phyloP scores from a whole-genome alignment of 2,329 filamentous ascomycete species.

The Paecilomyces variotii region DNA sequence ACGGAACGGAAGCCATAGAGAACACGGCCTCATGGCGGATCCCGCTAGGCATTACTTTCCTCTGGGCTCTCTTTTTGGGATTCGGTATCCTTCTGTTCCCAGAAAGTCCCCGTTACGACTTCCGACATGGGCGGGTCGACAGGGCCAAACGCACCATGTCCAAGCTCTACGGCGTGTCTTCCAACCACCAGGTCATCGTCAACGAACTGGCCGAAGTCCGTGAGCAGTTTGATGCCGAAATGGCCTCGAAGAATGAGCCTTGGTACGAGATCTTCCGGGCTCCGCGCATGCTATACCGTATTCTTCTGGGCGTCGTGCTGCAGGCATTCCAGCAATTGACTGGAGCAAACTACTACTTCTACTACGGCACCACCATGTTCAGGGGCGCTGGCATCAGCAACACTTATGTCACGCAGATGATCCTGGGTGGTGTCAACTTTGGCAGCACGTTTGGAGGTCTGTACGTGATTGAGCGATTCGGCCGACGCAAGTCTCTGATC shows the following conservation, averaged over 20 bases:
- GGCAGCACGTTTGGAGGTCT: conserved; percentile 57
- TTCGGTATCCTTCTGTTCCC: conserved; percentile 47
- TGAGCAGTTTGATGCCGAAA: conserved; percentile 48
- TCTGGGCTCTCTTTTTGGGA: conserved; percentile 49
- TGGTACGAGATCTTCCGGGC: conserved; percentile 32
- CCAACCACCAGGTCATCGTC: conserved; percentile 45
- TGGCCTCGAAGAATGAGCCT: conserved; percentile 18
- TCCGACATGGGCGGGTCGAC: conserved; percentile 47
- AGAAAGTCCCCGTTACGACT: conserved; percentile 52
- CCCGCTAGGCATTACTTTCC: conserved; percentile 49
- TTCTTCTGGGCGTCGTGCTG: conserved; percentile 32
- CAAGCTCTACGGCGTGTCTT: conserved; percentile 46
- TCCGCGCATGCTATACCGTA: conserved; percentile 36
- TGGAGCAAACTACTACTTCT: conserved; percentile 42
- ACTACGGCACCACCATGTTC: conserved; percentile 61
- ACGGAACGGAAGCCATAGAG: conserved; percentile 27
- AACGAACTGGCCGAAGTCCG: conserved; percentile 50
- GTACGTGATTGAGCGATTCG: conserved; percentile 60
- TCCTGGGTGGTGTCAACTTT: conserved; percentile 60
- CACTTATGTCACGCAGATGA: conserved; percentile 57
- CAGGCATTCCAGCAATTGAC: conserved; percentile 40
- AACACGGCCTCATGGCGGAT: conserved; percentile 41
- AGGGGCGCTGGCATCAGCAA: conserved; percentile 56
- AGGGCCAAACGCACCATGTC: conserved; percentile 45
- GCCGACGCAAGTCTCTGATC: conserved; percentile 61